phyloP scores from a whole-genome alignment of 176 grass and related monocot species.

The Poa pratensis region DNA sequence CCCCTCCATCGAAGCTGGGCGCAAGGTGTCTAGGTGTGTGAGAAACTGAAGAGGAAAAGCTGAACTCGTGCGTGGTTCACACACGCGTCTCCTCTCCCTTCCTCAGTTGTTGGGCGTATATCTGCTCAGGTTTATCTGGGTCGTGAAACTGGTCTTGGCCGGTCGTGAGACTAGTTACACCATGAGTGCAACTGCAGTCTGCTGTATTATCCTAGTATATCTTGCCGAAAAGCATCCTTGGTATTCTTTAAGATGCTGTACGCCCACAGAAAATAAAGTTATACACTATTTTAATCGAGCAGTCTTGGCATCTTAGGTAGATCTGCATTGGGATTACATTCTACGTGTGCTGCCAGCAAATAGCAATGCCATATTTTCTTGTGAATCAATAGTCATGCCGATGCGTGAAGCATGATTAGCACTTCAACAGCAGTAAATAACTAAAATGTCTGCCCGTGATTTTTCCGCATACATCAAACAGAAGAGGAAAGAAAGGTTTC shows the following conservation, averaged over 20 bases:
- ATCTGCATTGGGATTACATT: neutral
- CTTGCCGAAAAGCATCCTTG: neutral
- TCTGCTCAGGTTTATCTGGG: too few relatives aligned
- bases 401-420: neutral
- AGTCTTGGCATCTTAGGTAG: slow-evolving; percentile 25
- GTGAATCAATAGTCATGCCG: neutral
- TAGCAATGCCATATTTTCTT: neutral
- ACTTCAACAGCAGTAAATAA: neutral
- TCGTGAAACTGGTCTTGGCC: too few relatives aligned
- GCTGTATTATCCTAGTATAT: slow-evolving; percentile 2
- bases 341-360: neutral
- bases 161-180: neutral
- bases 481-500: neutral
- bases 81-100: too few relatives aligned
- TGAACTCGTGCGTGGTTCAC: too few relatives aligned
- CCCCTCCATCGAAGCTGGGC: too few relatives aligned
- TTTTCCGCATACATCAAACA: neutral
- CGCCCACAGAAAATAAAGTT: neutral
- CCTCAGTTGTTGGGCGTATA: too few relatives aligned
- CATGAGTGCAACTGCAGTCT: neutral
- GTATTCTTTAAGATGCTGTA: slow-evolving; percentile 6
- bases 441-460: neutral
- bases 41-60: too few relatives aligned
- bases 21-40: too few relatives aligned
- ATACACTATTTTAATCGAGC: neutral